Evolutionary conservation across 768 basidiomycete genomes (phyloP), one percentile per base, ranked within the genome.

Genomic region (Amanita muscaria): DNA sequence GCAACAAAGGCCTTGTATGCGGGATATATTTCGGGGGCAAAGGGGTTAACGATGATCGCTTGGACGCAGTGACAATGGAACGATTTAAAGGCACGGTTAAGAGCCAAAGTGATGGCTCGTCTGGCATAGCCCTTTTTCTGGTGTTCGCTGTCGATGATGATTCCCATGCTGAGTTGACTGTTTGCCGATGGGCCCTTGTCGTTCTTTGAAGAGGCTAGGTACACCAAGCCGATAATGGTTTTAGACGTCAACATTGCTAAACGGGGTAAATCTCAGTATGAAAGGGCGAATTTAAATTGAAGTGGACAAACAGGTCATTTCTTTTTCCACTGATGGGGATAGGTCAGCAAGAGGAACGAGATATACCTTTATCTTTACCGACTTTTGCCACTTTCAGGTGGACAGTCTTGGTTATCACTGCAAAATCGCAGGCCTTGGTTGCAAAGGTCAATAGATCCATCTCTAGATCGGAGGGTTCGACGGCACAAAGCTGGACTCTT

Each of bases 91-190:
- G 74, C 79, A 46, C 64, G 63, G 7, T 65, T 53, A 9, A 80
- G 53, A 1, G 70, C 66, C 21, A 68, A 56, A 7, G 65, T 57
- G 22, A 81, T 56, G 1, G 72, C 77, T 31, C 70, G 62, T 21
- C 60, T 59, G 3, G 71, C 79, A 29, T 67, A 67, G 5, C 77
- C 76, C 22, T 61, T 55, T 3, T 61, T 55, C 10, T 67, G 69
- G 50, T 64, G 56, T 6, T 43, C 43, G 2, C 64, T 52, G 9
- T 58, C 49, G 22, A 83, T 49, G 42, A 76, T 63, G 50, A 86
- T 59, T 9, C 81, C 82, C 24, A 85, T 60, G 50, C 67, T 75
- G 16, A 74, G 65, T 55, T 83, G 77, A 3, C 62, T 56, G 22
- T 49, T 52, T 19, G 60, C 59, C 22, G 69, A 48, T 1, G 62